Evolutionary conservation across 1,284 basidiomycete genomes (phyloP).

Genomic region (Ganoderma resinaceum): DNA sequence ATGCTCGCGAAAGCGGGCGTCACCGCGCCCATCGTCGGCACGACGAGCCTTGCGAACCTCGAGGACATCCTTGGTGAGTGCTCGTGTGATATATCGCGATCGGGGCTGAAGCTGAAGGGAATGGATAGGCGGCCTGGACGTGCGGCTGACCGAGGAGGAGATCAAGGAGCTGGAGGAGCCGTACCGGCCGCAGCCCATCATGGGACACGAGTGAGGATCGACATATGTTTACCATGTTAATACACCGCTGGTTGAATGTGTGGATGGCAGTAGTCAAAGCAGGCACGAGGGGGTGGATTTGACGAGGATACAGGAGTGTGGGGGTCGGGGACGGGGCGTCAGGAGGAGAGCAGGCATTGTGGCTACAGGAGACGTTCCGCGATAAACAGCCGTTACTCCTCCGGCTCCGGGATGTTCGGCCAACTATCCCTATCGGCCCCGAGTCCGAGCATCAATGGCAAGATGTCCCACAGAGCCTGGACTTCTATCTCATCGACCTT

Average conservation of each 20-base stretch:
- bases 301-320: too few relatives aligned
- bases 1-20: constrained; percentile 33
- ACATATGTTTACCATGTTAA: background rate
- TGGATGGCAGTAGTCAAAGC: background rate
- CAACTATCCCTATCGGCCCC: too few relatives aligned
- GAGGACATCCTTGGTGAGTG: constrained; percentile 41
- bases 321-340: too few relatives aligned
- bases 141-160: constrained; percentile 23
- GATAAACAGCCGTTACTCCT: too few relatives aligned
- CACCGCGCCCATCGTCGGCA: constrained; percentile 48
- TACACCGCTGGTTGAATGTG: background rate
- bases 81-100: background rate
- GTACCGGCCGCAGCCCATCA: background rate
- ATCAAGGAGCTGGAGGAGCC: constrained; percentile 10
- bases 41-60: constrained; percentile 43
- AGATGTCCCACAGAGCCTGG: too few relatives aligned
- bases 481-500: too few relatives aligned
- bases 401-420: too few relatives aligned
- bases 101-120: background rate
- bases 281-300: too few relatives aligned
- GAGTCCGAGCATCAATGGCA: too few relatives aligned
- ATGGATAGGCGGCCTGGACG: background rate
- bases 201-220: background rate
- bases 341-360: too few relatives aligned
- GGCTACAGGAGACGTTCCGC: too few relatives aligned